These are phyloP conservation scores for Mycena kentingensis DNA, from an alignment of 768 basidiomycete genomes.

Conservation along the genomic window DNA sequence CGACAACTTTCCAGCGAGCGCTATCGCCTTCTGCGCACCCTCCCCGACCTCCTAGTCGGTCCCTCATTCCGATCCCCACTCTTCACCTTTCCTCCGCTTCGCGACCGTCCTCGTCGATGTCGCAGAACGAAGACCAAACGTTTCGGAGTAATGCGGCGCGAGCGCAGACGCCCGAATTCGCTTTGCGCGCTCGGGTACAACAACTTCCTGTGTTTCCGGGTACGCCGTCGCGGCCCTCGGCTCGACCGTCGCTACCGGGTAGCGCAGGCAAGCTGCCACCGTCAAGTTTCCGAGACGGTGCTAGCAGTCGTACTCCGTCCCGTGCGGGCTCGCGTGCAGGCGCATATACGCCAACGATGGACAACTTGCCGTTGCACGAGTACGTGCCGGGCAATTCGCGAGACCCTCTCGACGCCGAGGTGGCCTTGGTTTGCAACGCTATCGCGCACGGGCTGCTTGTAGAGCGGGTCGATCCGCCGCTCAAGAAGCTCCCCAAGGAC, in stretches of 20 bases:
- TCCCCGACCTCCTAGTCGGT: conserved; percentile 77
- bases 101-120: conserved; percentile 72
- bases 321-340: conserved; percentile 68
- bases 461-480: conserved; percentile 78
- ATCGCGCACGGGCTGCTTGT: conserved; percentile 76
- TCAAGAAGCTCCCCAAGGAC: conserved; percentile 63
- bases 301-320: conserved; percentile 57
- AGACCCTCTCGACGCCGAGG: conserved; percentile 83
- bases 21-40: conserved; percentile 61
- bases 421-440: conserved; percentile 73
- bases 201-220: conserved; percentile 58
- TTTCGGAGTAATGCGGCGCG: conserved; percentile 48
- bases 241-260: conserved; percentile 14
- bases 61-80: conserved; percentile 80
- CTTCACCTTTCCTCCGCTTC: conserved; percentile 71
- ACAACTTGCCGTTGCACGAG: conserved; percentile 54
- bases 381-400: conserved; percentile 66
- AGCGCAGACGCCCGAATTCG: conserved; percentile 72
- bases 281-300: conserved; percentile 72
- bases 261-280: conserved; percentile 55
- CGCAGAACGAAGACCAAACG: conserved; percentile 53
- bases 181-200: conserved; percentile 59
- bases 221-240: conserved; percentile 41
- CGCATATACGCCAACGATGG: conserved; percentile 60
- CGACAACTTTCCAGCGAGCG: conserved; percentile 56